Percentiles rank a stretch among this genome's conserved stretches.
phyloP scores from a whole-genome alignment of 257 asterid genomes.

The Solanum arcanum region DNA sequence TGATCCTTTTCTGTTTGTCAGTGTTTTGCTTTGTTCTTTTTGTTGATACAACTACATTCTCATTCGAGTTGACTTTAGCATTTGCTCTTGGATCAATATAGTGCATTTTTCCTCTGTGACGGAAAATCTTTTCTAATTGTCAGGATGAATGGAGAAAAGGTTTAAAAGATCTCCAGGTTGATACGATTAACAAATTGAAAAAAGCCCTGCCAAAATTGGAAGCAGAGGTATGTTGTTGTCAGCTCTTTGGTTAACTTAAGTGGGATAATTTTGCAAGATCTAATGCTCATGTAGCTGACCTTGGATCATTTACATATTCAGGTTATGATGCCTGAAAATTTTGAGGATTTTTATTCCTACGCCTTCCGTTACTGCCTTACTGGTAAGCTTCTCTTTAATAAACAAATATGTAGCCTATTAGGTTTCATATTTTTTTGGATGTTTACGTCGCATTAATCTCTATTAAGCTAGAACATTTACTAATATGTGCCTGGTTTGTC shows the following conservation, averaged over 20 bases:
- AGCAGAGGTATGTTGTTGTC: slow-evolving; percentile 39
- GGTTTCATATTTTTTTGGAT: neutral
- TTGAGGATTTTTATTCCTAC: slow-evolving; percentile 51
- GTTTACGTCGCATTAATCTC: neutral
- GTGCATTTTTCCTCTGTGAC: neutral
- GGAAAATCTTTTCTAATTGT: neutral
- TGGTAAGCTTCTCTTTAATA: slow-evolving; percentile 25
- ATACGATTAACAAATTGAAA: slow-evolving; percentile 39
- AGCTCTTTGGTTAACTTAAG: neutral
- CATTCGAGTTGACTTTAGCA: neutral
- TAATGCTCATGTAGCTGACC: neutral
- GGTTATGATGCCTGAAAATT: slow-evolving; percentile 56
- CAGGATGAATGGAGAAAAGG: slow-evolving; percentile 89
- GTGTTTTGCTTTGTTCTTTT: neutral
- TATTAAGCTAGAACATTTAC: neutral
- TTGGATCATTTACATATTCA: slow-evolving; percentile 18
- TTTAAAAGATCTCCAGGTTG: slow-evolving; percentile 51
- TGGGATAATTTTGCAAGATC: neutral
- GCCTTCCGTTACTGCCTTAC: slow-evolving; percentile 71
- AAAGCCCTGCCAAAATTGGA: slow-evolving; percentile 53
- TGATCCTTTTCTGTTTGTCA: neutral
- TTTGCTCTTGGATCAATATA: neutral
- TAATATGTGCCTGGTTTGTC: neutral
- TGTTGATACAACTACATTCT: neutral
- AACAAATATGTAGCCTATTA: neutral